A percentile compares a stretch with the other conserved stretches of the same genome.
Conservation (phyloP, 495 filamentous ascomycete genomes). For the Annulohypoxylon nitens region DNA sequence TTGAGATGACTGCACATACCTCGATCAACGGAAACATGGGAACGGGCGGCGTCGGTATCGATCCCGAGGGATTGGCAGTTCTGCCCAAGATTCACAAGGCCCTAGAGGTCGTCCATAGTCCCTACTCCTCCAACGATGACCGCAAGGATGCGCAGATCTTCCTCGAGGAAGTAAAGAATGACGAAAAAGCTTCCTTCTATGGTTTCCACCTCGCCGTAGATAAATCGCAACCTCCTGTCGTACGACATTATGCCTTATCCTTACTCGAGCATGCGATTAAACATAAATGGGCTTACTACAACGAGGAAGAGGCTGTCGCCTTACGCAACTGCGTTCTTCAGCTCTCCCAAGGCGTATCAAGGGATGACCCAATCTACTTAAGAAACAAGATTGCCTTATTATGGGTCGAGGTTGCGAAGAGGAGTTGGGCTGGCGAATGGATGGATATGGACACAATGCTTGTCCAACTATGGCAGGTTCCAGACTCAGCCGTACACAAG, state of each 20-base stretch:
- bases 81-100: constrained; percentile 79
- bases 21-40: constrained; percentile 51
- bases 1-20: constrained; percentile 39
- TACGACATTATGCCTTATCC: constrained; percentile 93
- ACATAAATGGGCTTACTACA: constrained; percentile 82
- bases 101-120: constrained; percentile 85
- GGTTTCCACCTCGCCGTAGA: constrained; percentile 87
- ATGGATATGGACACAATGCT: constrained; percentile 91
- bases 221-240: constrained; percentile 76
- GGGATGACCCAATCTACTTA: constrained; percentile 83
- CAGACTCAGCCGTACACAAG: constrained; percentile 75
- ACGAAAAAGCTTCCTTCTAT: constrained; percentile 80
- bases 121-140: constrained; percentile 83
- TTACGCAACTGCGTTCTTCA: constrained; percentile 80
- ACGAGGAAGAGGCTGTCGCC: constrained; percentile 69
- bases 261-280: constrained; percentile 89
- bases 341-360: constrained; percentile 78
- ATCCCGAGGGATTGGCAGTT: constrained; percentile 47
- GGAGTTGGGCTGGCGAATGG: constrained; percentile 92
- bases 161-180: constrained; percentile 84
- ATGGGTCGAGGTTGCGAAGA: constrained; percentile 94
- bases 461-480: constrained; percentile 79
- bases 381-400: constrained; percentile 95
- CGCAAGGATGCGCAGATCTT: constrained; percentile 85
- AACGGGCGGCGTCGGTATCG: constrained; percentile 49